Base-by-base conservation (phyloP, 2,329 filamentous ascomycete genomes). In the Beauveria scarabaeidicola region DNA sequence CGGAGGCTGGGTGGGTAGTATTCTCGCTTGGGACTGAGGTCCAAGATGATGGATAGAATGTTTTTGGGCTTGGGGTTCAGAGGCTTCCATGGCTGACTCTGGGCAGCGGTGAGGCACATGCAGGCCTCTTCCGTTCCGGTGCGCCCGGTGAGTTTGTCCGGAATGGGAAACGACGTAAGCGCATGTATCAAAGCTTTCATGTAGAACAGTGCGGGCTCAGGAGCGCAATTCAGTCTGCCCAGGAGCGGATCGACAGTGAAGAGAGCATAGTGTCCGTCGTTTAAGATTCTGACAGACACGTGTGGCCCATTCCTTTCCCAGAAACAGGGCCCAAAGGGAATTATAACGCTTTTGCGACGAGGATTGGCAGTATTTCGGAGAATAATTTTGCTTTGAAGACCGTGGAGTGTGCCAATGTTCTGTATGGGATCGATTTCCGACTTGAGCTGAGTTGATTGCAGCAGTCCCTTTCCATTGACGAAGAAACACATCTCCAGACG, bases 121-220 rank as follows among this genome's bases (percentile, higher is more conserved):
- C 84, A 61, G 0, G 83, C 78, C 67, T 87, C 84, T 65, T 89
- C 85, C 0, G 77, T 79, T 0, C 86, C 86, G 0, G 83, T 88
- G 0, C 77, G 74, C 0, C 76, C 71, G 0, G 84, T 88, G 0
- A 89, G 73, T 0, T 74, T 69, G 65, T 89, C 86, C 0, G 81
- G 78, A 0, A 88, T 40, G 0, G 78, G 64, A 36, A 79, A 82
- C 0, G 85, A 85, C 0, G 86, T 89, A 5, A 78, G 69, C 0
- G 85, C 86, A 65, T 89, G 86, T 1, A 84, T 67, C 4, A 78
- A 68, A 0, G 83, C 84, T 64, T 85, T 87, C 1, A 72, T 72
- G 59, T 84, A 85, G 0, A 84, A 69, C 0, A 85, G 69, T 0
- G 67, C 67, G 0, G 81, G 81, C 50, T 88, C 85, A 0, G 81